Base-by-base conservation (phyloP, 2,329 filamentous ascomycete genomes). In the Hypocreales sp. region DNA sequence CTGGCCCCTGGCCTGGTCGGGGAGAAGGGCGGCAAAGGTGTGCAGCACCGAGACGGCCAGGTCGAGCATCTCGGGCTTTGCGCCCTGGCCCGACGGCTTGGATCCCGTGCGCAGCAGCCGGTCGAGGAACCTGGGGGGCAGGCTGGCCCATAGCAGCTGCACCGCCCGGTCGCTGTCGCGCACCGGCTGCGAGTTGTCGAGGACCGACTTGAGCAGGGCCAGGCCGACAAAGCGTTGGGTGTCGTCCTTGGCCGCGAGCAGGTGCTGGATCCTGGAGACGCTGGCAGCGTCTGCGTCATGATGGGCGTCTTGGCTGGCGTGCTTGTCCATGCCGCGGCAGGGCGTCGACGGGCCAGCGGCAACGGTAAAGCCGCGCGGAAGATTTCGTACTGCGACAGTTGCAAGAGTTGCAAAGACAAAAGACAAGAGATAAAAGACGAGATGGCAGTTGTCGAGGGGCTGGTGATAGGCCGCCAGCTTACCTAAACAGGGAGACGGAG, bases 141-240 rank as follows among this genome's bases (percentile, higher is more conserved):
- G 58, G 18, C 61, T 59, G 19, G 58, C 50, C 75, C 75, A 80
- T 22, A 77, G 50, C 10, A 44, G 45, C n/a, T 48, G 40, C 5
- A 76, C 40, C 7, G 42, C 44, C 2, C 48, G 46, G 8, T 57
- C 51, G 45, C 72, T 58, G 28, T 59, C 48, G 24, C 58, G 58
- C 14, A 72, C 46, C n/a, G 58, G 46, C 14, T 58, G 49, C 5
- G 66, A 63, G 41, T 68, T 72, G 46, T 79, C 72, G 18, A 80
- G 57, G 9, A 75, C 50, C n/a, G 69, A 67, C 40, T 72, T 76
- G 27, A 79, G 58, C 14, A 79, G 57, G 1, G 72, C 70, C 14
- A 80, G 55, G 7, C 72, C 75, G 21, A 78, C 72, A 37, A 80
- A 79, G 40, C 70, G 64, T 13, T 71, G 68, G 1, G 75, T 79